Evolutionary conservation across 2,329 filamentous ascomycete genomes (phyloP).

Genomic region (Arthroderma sp.): DNA sequence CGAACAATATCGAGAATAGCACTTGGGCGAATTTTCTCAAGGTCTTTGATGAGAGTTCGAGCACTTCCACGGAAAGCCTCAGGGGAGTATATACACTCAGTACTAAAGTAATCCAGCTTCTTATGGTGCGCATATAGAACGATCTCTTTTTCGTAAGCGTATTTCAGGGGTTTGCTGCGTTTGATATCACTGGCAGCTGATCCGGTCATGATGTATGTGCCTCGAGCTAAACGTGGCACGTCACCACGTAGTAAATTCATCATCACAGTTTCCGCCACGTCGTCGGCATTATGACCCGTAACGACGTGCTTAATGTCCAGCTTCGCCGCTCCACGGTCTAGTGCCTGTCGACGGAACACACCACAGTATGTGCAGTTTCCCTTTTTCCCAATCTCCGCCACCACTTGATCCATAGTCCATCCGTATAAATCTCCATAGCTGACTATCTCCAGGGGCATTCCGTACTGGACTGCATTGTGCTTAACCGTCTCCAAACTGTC

Average conservation of each 20-base stretch:
- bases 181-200: conserved; percentile 74
- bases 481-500: conserved; percentile 95
- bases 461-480: conserved; percentile 79
- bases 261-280: conserved; percentile 90
- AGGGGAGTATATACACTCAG: conserved; percentile 95
- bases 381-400: conserved; percentile 91
- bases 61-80: conserved; percentile 93
- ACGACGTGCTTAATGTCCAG: conserved; percentile 85
- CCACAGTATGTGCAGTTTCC: conserved; percentile 99
- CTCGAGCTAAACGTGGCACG: conserved; percentile 70
- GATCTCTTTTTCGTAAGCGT: conserved; percentile 98
- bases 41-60: conserved; percentile 80
- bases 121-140: conserved; percentile 96
- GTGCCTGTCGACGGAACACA: conserved; percentile 83
- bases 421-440: conserved; percentile 91
- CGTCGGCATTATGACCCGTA: conserved; percentile 94
- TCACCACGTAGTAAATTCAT: conserved; percentile 95
- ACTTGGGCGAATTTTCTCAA: conserved; percentile 84
- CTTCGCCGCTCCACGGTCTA: conserved; percentile 81
- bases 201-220: conserved; percentile 78
- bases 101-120: conserved; percentile 94
- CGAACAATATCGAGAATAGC: conserved; percentile 89
- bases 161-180: conserved; percentile 91
- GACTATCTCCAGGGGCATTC: conserved; percentile 81
- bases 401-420: conserved; percentile 99